Base-by-base conservation (phyloP, 2,329 filamentous ascomycete genomes). In the Uncinocarpus reesii region DNA sequence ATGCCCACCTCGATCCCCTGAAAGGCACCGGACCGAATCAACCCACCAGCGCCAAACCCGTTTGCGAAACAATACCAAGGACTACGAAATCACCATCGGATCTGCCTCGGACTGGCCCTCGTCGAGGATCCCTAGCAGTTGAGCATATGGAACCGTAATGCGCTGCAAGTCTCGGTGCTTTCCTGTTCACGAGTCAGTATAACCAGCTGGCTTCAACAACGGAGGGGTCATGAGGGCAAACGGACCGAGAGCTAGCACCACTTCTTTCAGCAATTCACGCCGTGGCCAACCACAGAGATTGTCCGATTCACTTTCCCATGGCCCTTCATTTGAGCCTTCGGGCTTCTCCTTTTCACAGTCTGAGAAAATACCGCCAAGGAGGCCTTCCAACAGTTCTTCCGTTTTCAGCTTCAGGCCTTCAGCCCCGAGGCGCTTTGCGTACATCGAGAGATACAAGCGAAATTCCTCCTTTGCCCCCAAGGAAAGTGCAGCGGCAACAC, bases 131-230 rank as follows among this genome's bases (percentile, higher is more conserved):
- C 83, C 84, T 18, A 93, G 71, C n/a, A 88, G 71, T 54, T 86
- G 80, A 10, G 90, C 90, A 64, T 96, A 96, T 53, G 93, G 90
- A 21, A 95, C 86, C n/a, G 87, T 95, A 35, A 95, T 77, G 21
- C 92, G 78, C 65, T 98, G 92, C 24, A 98, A 73, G 62, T 96
- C 93, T 49, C 92, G 82, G 67, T 92, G 90, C 80, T 96, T 96
- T 51, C 87, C 88, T 94, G 57, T 32, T 36, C 48, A 10, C 26
- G 3, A 28, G 59, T 73, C 63, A 74, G 66, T 52, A 58, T 34
- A 15, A 21, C 10, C 13, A 15, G 16, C 36, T 44, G n/a, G 18
- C 13, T 51, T 18, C 47, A 42, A 48, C 44, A 42, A 35, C 46
- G 20, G 26, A 20, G 49, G 47, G 11, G 29, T 36, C 52, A 58